phyloP scores from a whole-genome alignment of 106 monocot species.

The Gastrodia elata region DNA sequence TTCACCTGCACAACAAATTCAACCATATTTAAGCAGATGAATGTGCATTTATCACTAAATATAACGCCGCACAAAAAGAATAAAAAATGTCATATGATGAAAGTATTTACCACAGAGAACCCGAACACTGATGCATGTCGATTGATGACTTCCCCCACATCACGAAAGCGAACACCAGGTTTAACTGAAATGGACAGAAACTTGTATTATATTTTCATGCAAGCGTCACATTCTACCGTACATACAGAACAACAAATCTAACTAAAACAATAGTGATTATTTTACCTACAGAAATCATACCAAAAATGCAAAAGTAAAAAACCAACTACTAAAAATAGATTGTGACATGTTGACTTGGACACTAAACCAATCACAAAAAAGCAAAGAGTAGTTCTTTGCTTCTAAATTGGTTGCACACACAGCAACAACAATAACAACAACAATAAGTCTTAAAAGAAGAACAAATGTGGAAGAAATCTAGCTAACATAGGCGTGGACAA shows the following conservation, averaged over 20 bases:
- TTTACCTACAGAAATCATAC: background rate
- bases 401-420: too few relatives aligned
- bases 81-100: background rate
- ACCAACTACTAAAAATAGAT: background rate
- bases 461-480: background rate
- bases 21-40: background rate
- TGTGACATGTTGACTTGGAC: background rate
- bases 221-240: background rate
- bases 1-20: conserved; percentile 89
- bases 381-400: too few relatives aligned
- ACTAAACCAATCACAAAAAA: background rate
- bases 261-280: background rate
- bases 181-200: conserved; percentile 52
- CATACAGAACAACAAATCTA: background rate
- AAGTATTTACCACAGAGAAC: conserved; percentile 74
- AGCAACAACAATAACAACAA: background rate
- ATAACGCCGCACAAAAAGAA: background rate
- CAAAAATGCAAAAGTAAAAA: background rate
- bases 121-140: conserved; percentile 91
- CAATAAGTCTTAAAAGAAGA: background rate
- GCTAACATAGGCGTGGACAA: background rate
- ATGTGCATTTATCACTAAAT: background rate
- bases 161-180: conserved; percentile 97
- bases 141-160: conserved; percentile 95
- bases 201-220: background rate